Percentiles rank a stretch among this genome's conserved stretches.
Conservation (phyloP, 345 rosid species). For the Salix koriyanagi region DNA sequence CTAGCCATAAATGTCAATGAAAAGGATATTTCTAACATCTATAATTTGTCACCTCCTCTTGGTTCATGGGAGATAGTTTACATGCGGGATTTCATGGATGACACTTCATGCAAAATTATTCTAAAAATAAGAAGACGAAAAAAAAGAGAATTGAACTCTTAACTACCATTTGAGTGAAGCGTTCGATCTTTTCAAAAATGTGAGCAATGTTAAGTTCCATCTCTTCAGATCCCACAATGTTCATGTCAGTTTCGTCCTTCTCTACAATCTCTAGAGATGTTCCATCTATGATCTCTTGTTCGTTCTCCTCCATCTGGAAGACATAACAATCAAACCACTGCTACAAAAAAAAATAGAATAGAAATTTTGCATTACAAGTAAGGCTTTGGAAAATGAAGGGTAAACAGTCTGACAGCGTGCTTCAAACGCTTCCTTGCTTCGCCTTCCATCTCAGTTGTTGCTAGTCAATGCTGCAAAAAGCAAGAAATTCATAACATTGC, state of each 20-base stretch:
- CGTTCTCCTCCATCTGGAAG: conserved; percentile 49
- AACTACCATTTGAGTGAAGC: conserved; percentile 70
- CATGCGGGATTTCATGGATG: not conserved
- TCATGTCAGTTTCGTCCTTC: conserved; percentile 52
- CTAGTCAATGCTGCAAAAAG: not conserved
- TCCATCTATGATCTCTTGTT: conserved; percentile 32
- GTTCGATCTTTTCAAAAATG: conserved; percentile 68
- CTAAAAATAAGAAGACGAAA: not conserved
- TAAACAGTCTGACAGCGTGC: conserved; percentile 37
- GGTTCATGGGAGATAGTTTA: not conserved
- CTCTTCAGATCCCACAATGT: conserved; percentile 64
- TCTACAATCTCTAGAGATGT: conserved; percentile 31
- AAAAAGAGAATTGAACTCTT: not conserved
- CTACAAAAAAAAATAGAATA: not conserved
- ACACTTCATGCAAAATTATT: not conserved
- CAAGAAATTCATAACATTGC: not conserved
- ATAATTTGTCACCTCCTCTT: not conserved
- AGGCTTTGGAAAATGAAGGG: not conserved
- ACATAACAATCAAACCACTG: not conserved
- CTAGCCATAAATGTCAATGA: not conserved
- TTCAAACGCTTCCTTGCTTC: conserved; percentile 65
- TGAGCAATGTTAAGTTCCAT: conserved; percentile 58
- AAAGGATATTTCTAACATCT: not conserved
- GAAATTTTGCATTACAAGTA: not conserved
- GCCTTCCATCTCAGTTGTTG: conserved; percentile 34